phyloP scores from a whole-genome alignment of 495 filamentous ascomycete species.

The Tuber brumale region DNA sequence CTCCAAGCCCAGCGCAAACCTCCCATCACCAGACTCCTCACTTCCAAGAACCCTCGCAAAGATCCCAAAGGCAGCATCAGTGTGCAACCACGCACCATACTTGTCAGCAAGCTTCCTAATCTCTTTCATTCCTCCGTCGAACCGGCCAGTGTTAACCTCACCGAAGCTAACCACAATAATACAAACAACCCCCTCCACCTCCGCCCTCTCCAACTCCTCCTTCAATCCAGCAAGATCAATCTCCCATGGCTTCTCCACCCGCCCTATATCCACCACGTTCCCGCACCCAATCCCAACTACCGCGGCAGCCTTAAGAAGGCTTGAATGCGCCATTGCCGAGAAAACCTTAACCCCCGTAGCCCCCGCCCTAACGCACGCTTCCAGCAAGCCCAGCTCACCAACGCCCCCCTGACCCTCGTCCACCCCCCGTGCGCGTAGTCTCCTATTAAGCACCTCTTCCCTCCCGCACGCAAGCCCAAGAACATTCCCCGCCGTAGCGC shows the following conservation, averaged over 20 bases:
- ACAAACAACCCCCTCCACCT: conserved; percentile 50
- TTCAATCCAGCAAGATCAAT: conserved; percentile 61
- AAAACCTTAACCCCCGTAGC: conserved; percentile 66
- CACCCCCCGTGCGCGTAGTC: conserved; percentile 37
- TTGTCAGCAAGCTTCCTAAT: conserved; percentile 64
- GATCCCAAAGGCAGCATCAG: conserved; percentile 84
- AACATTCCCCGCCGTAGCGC: conserved; percentile 79
- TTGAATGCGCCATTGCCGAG: conserved; percentile 75
- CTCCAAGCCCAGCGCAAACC: conserved; percentile 61
- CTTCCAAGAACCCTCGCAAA: conserved; percentile 63
- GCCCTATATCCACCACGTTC: conserved; percentile 56
- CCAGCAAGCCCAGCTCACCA: conserved; percentile 62
- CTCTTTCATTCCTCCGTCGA: conserved; percentile 64
- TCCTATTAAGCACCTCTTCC: conserved; percentile 55
- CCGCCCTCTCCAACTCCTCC: conserved; percentile 48
- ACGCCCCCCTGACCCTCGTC: conserved; percentile 44
- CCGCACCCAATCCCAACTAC: conserved; percentile 71
- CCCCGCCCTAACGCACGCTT: conserved; percentile 57
- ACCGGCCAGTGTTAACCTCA: conserved; percentile 86
- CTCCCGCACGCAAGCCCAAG: conserved; percentile 72
- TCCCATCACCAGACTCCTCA: conserved; percentile 42
- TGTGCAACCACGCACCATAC: conserved; percentile 74
- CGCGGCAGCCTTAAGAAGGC: conserved; percentile 72
- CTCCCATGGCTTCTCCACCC: conserved; percentile 52
- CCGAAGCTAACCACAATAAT: conserved; percentile 75